Base-by-base conservation (phyloP, 129 eudicot species). In the sunflower (Helianthus annuus) region DNA sequence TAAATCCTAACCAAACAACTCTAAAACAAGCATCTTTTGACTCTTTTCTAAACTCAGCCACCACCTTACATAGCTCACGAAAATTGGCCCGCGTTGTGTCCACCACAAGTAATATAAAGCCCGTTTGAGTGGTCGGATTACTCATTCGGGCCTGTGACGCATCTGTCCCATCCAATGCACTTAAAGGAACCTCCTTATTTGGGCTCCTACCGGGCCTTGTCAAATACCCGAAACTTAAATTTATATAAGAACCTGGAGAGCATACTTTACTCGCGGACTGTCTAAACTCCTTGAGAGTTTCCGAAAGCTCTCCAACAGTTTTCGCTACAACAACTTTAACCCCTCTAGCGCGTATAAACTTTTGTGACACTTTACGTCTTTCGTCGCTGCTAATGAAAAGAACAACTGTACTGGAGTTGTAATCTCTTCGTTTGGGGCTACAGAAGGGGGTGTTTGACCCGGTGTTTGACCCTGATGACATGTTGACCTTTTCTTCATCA, bases 1-100 rank as follows among this genome's bases (percentile, higher is more conserved):
- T 55, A 3, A 79, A 76, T 54, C 85, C 90, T 17, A 86, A 38
- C 96, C 96, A 92, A 16, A 92, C 88, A 11, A 92, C 83, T 72
- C 79, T 72, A 63, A 63, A 63, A 39, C 49, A 63, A 65, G 7
- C 64, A 40, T 27, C 54, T 4, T 24, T 48, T 12, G 78, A 61
- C 14, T 85, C 84, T 78, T 71, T 85, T 72, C 96, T 81, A 36
- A 89, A 92, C 44, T 80, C 89, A 42, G 86, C 88, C 70, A 87
- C 83, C 3, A 81, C 81, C 66, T 81, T 85, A 46, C 79, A 63
- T 73, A 66, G 6, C 29, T 38, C 68, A 15, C 49, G 72, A 58
- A 83, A 83, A 29, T 88, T 68, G 3, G 83, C 90, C 34, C 70
- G 83, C 22, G 71, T 79, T 22, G 86, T 79, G 29, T 92, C 96